Percentiles rank a stretch among this genome's conserved stretches.
Conservation (phyloP, 805 yeast species). For the Saturnispora silvae region DNA sequence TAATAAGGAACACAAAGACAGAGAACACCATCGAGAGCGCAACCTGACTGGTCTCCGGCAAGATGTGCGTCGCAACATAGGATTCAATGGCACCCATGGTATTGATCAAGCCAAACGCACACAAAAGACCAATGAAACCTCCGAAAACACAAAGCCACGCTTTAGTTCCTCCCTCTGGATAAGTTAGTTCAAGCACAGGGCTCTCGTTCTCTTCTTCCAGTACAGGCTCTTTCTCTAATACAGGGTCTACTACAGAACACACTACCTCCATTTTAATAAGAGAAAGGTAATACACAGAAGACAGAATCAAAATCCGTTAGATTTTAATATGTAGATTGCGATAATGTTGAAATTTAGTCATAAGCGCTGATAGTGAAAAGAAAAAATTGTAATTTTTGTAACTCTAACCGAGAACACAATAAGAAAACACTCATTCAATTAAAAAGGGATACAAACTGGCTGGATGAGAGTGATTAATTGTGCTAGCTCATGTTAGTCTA, state of each 20-base stretch:
- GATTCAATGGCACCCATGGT: slow-evolving; percentile 60
- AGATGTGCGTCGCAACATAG: slow-evolving; percentile 43
- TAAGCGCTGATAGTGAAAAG: no score
- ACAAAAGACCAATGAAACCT: slow-evolving; percentile 45
- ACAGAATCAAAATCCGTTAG: no score
- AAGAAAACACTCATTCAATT: no score
- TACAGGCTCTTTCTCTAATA: background rate
- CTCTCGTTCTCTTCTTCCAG: background rate
- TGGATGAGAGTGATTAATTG: no score
- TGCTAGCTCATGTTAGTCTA: no score
- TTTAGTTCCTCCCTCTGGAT: slow-evolving; percentile 10
- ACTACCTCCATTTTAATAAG: no score
- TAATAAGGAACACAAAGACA: slow-evolving; percentile 34
- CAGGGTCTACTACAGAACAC: background rate
- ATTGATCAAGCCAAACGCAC: slow-evolving; percentile 56
- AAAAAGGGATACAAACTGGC: no score
- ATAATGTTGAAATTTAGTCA: no score
- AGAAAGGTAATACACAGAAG: no score
- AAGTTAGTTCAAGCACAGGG: background rate
- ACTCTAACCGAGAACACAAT: no score
- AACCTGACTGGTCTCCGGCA: slow-evolving; percentile 33
- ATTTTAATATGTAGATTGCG: no score
- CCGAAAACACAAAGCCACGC: slow-evolving; percentile 39
- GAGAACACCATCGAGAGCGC: slow-evolving; percentile 67
- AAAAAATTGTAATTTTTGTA: no score